These are phyloP conservation scores for Trametes versicolor DNA, from an alignment of 1,284 basidiomycete species.

Conservation along the genomic window DNA sequence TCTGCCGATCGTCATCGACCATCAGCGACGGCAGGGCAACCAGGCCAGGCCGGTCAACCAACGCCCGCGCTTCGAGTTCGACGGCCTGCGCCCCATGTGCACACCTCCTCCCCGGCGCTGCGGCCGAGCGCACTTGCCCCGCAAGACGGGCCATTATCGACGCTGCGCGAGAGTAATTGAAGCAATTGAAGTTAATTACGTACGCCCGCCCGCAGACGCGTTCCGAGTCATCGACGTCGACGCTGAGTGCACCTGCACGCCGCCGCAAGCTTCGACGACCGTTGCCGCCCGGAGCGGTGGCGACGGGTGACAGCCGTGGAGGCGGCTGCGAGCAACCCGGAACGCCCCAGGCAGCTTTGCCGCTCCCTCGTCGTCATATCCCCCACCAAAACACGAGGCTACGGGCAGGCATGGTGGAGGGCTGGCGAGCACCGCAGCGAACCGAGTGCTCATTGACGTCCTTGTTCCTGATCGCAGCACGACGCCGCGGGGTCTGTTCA, in stretches of 20 bases:
- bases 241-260: slow-evolving; percentile 12
- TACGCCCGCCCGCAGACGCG: slow-evolving; percentile 12
- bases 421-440: slow-evolving; percentile 10
- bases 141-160: slow-evolving; percentile 20
- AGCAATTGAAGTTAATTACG: slow-evolving; percentile 21
- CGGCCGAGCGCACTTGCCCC: slow-evolving; percentile 28
- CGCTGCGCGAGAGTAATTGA: slow-evolving; percentile 15
- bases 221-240: slow-evolving; percentile 17
- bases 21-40: slow-evolving; percentile 36
- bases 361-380: slow-evolving; percentile 30
- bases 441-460: slow-evolving; percentile 16
- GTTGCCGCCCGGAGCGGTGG: slow-evolving; percentile 23
- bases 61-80: slow-evolving; percentile 27
- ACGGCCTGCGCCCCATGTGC: slow-evolving; percentile 23
- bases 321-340: slow-evolving; percentile 24
- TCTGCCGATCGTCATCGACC: slow-evolving; percentile 33
- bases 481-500: slow-evolving; percentile 13
- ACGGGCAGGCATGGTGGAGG: slow-evolving; percentile 18
- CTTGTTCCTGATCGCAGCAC: slow-evolving; percentile 18
- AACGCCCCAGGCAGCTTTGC: slow-evolving; percentile 10
- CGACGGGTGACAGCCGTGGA: slow-evolving; percentile 32
- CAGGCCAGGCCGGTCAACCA: slow-evolving; percentile 28
- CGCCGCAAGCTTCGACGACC: slow-evolving; percentile 18
- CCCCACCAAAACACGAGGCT: slow-evolving; percentile 26
- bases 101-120: slow-evolving; percentile 16